Percentiles rank a stretch among this genome's conserved stretches.
These are phyloP conservation scores for Kurtzmaniella quercitrusa DNA, from an alignment of 1,139 yeast species.

Conservation along the genomic window DNA sequence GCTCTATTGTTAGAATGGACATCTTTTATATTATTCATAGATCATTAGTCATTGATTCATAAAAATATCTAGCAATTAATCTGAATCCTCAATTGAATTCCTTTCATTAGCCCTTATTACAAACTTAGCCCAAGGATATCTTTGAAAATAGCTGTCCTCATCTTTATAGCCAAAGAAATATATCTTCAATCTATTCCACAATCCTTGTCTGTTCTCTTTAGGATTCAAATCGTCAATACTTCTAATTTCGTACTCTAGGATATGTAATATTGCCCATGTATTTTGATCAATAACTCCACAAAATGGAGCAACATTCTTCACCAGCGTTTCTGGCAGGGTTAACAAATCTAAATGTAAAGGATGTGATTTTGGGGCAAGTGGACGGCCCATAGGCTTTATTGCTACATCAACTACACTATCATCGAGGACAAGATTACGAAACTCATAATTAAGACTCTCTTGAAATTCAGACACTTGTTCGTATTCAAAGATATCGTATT, in stretches of 20 bases:
- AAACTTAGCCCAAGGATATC: constrained; percentile 5
- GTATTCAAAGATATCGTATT: constrained; percentile 2
- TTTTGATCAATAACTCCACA: constrained; percentile 2
- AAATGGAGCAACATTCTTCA: constrained; percentile 5
- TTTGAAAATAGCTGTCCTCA: constrained; percentile 3
- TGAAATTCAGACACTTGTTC: constrained; percentile 1
- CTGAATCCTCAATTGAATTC: neutral
- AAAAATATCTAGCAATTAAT: neutral
- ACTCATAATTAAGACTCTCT: neutral
- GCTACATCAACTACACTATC: constrained; percentile 2
- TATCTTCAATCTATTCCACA: neutral
- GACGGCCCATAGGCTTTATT: constrained; percentile 4
- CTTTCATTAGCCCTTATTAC: neutral
- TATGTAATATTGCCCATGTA: constrained; percentile 2
- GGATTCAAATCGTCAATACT: neutral
- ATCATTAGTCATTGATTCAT: too few relatives aligned
- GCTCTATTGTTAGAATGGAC: too few relatives aligned
- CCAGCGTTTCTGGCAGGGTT: neutral
- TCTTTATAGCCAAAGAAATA: constrained; percentile 2
- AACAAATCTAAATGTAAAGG: constrained; percentile 3
- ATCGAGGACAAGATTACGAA: neutral
- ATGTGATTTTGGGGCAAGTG: constrained; percentile 1
- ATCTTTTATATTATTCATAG: neutral
- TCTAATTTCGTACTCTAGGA: constrained; percentile 5
- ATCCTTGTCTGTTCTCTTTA: neutral